A percentile compares a stretch with the other conserved stretches of the same genome.
phyloP scores from a whole-genome alignment of 2,329 filamentous ascomycete genomes.

The Cladosporium phlei region DNA sequence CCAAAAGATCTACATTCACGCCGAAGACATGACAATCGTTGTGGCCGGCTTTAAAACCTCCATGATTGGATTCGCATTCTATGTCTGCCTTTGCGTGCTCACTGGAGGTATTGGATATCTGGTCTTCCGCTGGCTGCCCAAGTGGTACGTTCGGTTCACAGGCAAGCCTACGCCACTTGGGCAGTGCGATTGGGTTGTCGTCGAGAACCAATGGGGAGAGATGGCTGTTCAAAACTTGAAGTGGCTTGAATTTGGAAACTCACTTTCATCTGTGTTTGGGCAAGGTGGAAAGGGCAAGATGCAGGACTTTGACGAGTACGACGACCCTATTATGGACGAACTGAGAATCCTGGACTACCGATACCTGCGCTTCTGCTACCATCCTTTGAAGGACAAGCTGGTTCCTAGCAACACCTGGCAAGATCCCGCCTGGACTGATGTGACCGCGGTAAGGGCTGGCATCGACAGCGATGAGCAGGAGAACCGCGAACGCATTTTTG shows the following conservation, averaged over 20 bases:
- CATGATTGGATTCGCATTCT: slow-evolving; percentile 61
- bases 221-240: slow-evolving; percentile 71
- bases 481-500: slow-evolving; percentile 79
- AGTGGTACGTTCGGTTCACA: slow-evolving; percentile 73
- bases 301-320: slow-evolving; percentile 65
- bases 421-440: slow-evolving; percentile 80
- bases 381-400: slow-evolving; percentile 85
- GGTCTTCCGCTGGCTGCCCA: slow-evolving; percentile 81
- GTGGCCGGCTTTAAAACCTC: slow-evolving; percentile 88
- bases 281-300: slow-evolving; percentile 57
- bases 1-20: slow-evolving; percentile 90
- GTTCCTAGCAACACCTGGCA: slow-evolving; percentile 86
- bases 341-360: slow-evolving; percentile 83
- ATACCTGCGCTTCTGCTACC: slow-evolving; percentile 88
- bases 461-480: slow-evolving; percentile 86
- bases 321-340: slow-evolving; percentile 69
- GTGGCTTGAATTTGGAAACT: slow-evolving; percentile 54
- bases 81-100: slow-evolving; percentile 64
- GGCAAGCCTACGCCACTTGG: slow-evolving; percentile 65
- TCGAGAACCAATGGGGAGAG: slow-evolving; percentile 98
- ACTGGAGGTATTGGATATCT: slow-evolving; percentile 78
- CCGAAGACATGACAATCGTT: slow-evolving; percentile 90
- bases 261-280: slow-evolving; percentile 67
- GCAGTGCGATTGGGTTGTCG: slow-evolving; percentile 83
- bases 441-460: slow-evolving; percentile 68